phyloP scores from a whole-genome alignment of 495 filamentous ascomycete genomes.

The Ascodesmis nigricans region DNA sequence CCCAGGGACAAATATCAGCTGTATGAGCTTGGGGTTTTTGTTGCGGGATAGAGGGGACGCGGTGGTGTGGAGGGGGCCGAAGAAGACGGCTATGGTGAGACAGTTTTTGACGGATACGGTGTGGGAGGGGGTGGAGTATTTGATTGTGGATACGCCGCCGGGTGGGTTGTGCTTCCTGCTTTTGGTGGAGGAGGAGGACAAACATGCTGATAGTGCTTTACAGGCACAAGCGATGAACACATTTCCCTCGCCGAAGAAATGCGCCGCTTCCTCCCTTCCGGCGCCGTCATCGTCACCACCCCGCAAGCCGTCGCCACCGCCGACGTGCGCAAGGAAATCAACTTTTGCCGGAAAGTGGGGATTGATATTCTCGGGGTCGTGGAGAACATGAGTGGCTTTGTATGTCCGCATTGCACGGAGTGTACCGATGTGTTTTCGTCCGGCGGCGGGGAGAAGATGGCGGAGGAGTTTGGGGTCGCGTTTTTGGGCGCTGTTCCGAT shows the following conservation, averaged over 20 bases:
- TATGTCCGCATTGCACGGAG: conserved; percentile 58
- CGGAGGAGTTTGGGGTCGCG: conserved; percentile 62
- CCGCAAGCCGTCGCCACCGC: conserved; percentile 85
- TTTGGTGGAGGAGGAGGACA: too few relatives aligned
- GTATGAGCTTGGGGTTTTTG: conserved; percentile 98
- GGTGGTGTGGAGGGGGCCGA: conserved; percentile 89
- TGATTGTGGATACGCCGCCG: conserved; percentile 86
- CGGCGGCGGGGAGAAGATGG: conserved; percentile 58
- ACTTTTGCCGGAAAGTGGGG: conserved; percentile 87
- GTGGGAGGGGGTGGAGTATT: conserved; percentile 83
- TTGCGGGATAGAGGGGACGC: conserved; percentile 78
- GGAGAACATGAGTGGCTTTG: conserved; percentile 95
- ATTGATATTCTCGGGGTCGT: conserved; percentile 74
- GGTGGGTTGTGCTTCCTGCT: too few relatives aligned
- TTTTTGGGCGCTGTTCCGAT: conserved; percentile 84
- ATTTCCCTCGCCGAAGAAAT: too few relatives aligned
- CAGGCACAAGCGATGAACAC: too few relatives aligned
- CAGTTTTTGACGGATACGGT: conserved; percentile 92
- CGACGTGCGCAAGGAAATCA: conserved; percentile 88
- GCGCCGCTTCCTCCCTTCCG: too few relatives aligned
- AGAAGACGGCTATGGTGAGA: conserved; percentile 97
- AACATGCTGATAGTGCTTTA: too few relatives aligned
- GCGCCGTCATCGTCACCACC: conserved; percentile 80
- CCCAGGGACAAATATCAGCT: conserved; percentile 64
- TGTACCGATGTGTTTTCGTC: conserved; percentile 17